phyloP scores from a whole-genome alignment of 2,329 filamentous ascomycete genomes.

The Apiospora arundinis region DNA sequence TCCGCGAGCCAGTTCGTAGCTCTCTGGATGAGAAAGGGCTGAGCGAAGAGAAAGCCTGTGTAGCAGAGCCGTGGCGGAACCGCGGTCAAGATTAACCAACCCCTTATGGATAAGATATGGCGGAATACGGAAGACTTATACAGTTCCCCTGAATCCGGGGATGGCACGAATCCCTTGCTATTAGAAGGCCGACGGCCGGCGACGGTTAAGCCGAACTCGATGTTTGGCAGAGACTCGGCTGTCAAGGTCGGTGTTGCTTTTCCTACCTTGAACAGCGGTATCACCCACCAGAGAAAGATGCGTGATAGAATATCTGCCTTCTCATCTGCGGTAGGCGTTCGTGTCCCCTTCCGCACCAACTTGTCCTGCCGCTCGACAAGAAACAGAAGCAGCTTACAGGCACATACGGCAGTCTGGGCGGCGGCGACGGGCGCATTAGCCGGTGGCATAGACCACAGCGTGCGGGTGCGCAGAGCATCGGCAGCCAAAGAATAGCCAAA shows the following conservation, averaged over 20 bases:
- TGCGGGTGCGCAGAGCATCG: neutral
- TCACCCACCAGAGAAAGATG: no score
- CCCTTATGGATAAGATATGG: constrained; percentile 37
- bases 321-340: no score
- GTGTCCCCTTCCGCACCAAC: no score
- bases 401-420: constrained; percentile 29
- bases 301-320: no score
- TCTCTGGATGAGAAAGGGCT: constrained; percentile 51
- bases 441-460: neutral
- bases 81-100: constrained; percentile 38
- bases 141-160: constrained; percentile 32
- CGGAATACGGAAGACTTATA: constrained; percentile 33
- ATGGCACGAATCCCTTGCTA: constrained; percentile 36
- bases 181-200: constrained; percentile 34
- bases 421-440: neutral
- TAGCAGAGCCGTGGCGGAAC: constrained; percentile 46
- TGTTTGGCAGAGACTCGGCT: constrained; percentile 29
- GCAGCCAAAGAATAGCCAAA: neutral
- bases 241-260: constrained; percentile 31
- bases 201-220: constrained; percentile 40
- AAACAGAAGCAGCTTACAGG: constrained; percentile 11
- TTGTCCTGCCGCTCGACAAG: neutral
- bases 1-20: constrained; percentile 38
- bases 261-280: no score
- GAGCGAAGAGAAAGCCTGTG: constrained; percentile 50